phyloP scores from a whole-genome alignment of 257 asterid species.

The Catharanthus roseus region DNA sequence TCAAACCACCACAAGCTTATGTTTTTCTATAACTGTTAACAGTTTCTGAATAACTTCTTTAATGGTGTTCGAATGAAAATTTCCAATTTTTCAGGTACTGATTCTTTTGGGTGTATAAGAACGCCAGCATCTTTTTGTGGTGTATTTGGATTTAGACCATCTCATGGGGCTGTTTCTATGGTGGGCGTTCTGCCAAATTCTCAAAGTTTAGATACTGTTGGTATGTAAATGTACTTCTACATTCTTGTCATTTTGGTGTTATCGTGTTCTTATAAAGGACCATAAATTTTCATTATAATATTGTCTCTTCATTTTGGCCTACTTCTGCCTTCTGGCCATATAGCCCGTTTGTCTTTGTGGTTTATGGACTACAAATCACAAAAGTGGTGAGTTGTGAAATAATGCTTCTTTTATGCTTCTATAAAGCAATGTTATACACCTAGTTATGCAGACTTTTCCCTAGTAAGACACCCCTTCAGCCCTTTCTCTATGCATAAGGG shows the following conservation, averaged over 20 bases:
- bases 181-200: constrained; percentile 81
- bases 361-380: not conserved
- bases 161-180: constrained; percentile 69
- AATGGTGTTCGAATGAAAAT: constrained; percentile 15
- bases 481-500: not conserved
- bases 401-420: not conserved
- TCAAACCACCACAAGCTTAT: not conserved
- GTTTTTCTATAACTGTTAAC: not conserved
- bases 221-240: constrained; percentile 38
- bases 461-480: not conserved
- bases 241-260: not conserved
- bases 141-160: constrained; percentile 77
- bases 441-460: not conserved
- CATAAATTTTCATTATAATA: not conserved
- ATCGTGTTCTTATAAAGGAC: not conserved
- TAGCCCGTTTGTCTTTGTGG: not conserved
- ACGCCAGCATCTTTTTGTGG: constrained; percentile 70
- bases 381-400: not conserved
- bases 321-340: not conserved
- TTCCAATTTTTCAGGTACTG: constrained; percentile 52
- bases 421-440: not conserved
- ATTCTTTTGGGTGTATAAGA: constrained; percentile 55
- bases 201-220: constrained; percentile 83
- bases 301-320: not conserved
- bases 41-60: not conserved